These are phyloP conservation scores for Aquilaria agallochum DNA, from an alignment of 441 rosid species.

Conservation along the genomic window DNA sequence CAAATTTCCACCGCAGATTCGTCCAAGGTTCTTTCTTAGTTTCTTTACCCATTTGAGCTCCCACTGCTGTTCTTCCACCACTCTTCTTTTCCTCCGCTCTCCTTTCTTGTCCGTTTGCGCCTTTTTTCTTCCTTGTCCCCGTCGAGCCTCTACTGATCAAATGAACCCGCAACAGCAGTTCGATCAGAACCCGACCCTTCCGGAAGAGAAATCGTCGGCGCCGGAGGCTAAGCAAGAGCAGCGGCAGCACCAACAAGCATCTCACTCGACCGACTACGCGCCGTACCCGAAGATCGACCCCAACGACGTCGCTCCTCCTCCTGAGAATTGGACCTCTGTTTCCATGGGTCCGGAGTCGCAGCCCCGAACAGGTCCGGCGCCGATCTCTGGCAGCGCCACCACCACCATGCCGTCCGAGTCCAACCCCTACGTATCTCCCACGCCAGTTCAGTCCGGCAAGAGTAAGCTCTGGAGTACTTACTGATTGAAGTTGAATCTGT, in stretches of 20 bases:
- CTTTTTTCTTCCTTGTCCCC: too few species aligned
- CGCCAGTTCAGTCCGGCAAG: constrained; percentile 42
- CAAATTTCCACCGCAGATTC: too few species aligned
- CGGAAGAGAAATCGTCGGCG: too few species aligned
- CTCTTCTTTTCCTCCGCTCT: too few species aligned
- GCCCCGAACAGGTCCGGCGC: constrained; percentile 24
- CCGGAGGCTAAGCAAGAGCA: constrained; percentile 17
- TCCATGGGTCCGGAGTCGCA: constrained; percentile 23
- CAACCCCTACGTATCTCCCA: constrained; percentile 76
- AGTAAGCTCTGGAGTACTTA: constrained; percentile 22
- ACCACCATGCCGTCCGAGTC: constrained; percentile 80
- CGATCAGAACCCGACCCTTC: constrained; percentile 10
- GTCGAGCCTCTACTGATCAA: not conserved
- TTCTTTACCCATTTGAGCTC: too few species aligned
- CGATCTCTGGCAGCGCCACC: constrained; percentile 41
- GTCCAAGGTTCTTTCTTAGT: too few species aligned
- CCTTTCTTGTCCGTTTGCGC: too few species aligned
- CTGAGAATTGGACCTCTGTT: constrained; percentile 34
- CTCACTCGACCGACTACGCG: constrained; percentile 70
- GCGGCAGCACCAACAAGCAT: constrained; percentile 3
- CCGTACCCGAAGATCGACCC: constrained; percentile 88
- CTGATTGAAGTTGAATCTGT: not conserved
- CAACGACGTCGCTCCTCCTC: constrained; percentile 61
- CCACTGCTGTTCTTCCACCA: too few species aligned
- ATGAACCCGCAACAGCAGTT: constrained; percentile 18